These are phyloP conservation scores for Chytriomyces sp. DNA, from an alignment of 192 early-diverging fungal species.

Conservation along the genomic window DNA sequence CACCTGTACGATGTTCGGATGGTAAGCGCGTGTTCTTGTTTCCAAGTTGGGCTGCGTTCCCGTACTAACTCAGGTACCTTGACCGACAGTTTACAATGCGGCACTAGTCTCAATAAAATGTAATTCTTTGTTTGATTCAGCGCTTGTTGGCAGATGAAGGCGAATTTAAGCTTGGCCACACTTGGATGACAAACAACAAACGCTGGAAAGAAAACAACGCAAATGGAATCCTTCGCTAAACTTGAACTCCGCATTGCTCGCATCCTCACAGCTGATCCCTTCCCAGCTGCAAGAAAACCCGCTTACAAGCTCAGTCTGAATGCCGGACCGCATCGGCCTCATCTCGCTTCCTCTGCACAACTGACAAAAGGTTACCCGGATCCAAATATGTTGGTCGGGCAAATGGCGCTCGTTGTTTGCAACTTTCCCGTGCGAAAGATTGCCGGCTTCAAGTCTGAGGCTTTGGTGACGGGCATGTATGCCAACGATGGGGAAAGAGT, in stretches of 20 bases:
- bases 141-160: too few relatives aligned
- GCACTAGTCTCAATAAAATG: too few relatives aligned
- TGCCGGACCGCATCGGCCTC: background rate
- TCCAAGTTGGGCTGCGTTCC: too few relatives aligned
- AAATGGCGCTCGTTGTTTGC: background rate
- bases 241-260: slow-evolving; percentile 5
- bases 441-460: slow-evolving; percentile 1
- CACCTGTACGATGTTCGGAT: slow-evolving; percentile 56
- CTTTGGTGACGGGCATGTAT: slow-evolving; percentile 10
- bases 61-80: too few relatives aligned
- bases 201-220: background rate
- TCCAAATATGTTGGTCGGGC: background rate
- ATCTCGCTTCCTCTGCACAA: background rate
- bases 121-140: too few relatives aligned
- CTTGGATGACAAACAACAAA: too few relatives aligned
- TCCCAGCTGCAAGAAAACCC: slow-evolving; percentile 1
- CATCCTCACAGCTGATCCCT: background rate
- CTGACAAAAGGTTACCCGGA: slow-evolving; percentile 14
- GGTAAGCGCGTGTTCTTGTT: too few relatives aligned
- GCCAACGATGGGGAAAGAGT: background rate
- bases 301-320: slow-evolving; percentile 1
- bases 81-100: too few relatives aligned
- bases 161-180: too few relatives aligned
- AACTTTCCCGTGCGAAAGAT: background rate
- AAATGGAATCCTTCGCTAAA: background rate